A percentile compares a stretch with the other conserved stretches of the same genome.
Evolutionary conservation across 441 rosid genomes (phyloP).

Genomic region (Dalechampia spathulata): DNA sequence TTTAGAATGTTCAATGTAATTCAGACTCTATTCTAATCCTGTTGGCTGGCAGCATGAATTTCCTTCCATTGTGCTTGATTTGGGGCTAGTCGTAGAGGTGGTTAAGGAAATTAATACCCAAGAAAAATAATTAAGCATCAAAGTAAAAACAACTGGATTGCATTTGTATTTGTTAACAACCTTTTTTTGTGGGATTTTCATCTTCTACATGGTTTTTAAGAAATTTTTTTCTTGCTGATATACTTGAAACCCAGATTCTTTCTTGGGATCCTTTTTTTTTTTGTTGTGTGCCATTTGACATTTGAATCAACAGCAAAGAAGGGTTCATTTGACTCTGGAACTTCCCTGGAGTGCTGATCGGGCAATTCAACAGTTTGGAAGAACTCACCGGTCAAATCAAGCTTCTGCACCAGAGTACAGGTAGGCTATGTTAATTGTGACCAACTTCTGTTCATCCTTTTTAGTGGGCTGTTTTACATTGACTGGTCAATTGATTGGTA

Average conservation of each 20-base stretch:
- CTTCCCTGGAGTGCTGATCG: slow-evolving; percentile 99
- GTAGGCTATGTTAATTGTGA: slow-evolving; percentile 29
- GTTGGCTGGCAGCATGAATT: background rate
- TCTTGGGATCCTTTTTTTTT: background rate
- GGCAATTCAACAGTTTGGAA: slow-evolving; percentile 98
- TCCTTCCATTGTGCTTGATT: background rate
- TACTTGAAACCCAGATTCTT: background rate
- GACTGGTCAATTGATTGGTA: background rate
- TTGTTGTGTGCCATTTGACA: slow-evolving; percentile 12
- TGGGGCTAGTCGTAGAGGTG: background rate
- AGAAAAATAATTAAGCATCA: background rate
- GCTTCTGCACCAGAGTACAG: slow-evolving; percentile 99
- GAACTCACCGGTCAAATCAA: slow-evolving; percentile 99
- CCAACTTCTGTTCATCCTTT: slow-evolving; percentile 7
- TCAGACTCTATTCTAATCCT: background rate
- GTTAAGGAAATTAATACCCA: background rate
- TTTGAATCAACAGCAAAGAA: slow-evolving; percentile 58
- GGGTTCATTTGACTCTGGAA: slow-evolving; percentile 94
- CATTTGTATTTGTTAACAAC: background rate
- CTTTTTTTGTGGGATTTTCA: background rate
- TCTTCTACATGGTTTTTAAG: background rate
- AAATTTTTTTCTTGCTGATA: background rate
- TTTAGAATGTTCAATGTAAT: background rate
- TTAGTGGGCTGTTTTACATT: background rate
- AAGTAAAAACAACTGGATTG: background rate